These are phyloP conservation scores for Entomophthora muscae DNA, from an alignment of 371 early-diverging fungal species.

Conservation along the genomic window DNA sequence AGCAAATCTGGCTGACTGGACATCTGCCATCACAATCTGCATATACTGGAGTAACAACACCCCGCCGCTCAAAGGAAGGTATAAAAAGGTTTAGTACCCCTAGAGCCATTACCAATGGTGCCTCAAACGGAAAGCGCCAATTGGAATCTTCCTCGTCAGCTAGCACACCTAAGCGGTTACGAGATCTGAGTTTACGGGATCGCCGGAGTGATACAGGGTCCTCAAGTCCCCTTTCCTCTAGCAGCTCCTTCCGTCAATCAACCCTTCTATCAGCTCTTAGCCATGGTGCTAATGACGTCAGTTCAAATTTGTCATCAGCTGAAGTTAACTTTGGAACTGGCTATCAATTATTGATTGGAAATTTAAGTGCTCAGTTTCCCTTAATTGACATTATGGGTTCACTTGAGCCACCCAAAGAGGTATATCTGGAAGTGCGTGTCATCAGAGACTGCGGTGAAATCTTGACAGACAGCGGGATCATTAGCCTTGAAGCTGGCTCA, in stretches of 20 bases:
- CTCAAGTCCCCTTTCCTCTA: no score
- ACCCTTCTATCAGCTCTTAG: no score
- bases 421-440: conserved; percentile 67
- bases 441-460: conserved; percentile 65
- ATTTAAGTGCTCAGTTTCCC: not conserved
- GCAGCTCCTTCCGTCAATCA: no score
- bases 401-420: conserved; percentile 57
- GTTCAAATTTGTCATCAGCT: not conserved
- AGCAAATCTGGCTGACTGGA: not conserved
- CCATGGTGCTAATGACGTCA: not conserved
- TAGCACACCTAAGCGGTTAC: not conserved
- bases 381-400: not conserved
- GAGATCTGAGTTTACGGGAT: no score
- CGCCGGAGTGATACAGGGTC: no score
- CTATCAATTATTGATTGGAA: not conserved
- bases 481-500: conserved; percentile 39
- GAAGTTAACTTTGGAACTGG: not conserved
- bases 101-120: not conserved
- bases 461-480: conserved; percentile 49
- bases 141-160: not conserved
- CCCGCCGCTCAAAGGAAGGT: not conserved
- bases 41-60: not conserved
- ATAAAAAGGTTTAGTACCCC: not conserved
- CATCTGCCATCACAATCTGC: not conserved
- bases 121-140: not conserved